A percentile compares a stretch with the other conserved stretches of the same genome.
These are phyloP conservation scores for Coprinopsis strossmayeri DNA, from an alignment of 768 basidiomycete genomes.

Conservation along the genomic window DNA sequence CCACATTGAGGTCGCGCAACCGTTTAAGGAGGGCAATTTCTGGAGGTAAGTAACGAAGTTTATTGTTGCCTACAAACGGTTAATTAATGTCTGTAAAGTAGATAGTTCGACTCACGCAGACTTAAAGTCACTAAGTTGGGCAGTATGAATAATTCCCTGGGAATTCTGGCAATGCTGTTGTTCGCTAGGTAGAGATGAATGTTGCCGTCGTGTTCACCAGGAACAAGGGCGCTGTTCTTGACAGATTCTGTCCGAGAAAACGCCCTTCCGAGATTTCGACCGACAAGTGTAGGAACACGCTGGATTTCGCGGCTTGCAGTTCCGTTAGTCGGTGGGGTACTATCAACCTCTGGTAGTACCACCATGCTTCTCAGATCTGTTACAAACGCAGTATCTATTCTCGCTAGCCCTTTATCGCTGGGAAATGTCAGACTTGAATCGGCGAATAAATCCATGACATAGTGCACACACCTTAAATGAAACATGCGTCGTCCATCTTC, in stretches of 20 bases:
- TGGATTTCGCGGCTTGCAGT: conserved; percentile 16
- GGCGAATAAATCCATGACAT: not conserved
- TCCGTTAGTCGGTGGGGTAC: conserved; percentile 16
- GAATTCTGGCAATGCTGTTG: conserved; percentile 50
- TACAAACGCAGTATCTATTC: conserved; percentile 45
- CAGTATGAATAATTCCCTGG: conserved; percentile 50
- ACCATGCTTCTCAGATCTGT: conserved; percentile 40
- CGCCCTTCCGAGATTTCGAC: conserved; percentile 2
- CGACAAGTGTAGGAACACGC: conserved; percentile 16
- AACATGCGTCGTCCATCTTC: conserved; percentile 30
- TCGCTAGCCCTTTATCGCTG: conserved; percentile 35
- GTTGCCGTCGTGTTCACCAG: conserved; percentile 37
- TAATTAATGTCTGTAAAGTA: not conserved
- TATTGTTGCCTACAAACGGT: conserved; percentile 54
- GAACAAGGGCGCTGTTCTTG: conserved; percentile 23
- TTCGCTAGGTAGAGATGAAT: conserved; percentile 51
- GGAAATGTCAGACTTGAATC: conserved; percentile 5
- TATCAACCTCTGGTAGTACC: conserved; percentile 30
- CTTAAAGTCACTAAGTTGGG: conserved; percentile 55
- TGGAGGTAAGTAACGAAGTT: conserved; percentile 50
- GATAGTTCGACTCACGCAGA: conserved; percentile 41
- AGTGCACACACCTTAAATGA: conserved; percentile 42
- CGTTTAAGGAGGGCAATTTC: conserved; percentile 50
- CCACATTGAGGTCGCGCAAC: conserved; percentile 55
- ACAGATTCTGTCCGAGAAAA: conserved; percentile 23